A percentile compares a stretch with the other conserved stretches of the same genome.
phyloP scores from a whole-genome alignment of 495 filamentous ascomycete species.

The Neurospora sp. region DNA sequence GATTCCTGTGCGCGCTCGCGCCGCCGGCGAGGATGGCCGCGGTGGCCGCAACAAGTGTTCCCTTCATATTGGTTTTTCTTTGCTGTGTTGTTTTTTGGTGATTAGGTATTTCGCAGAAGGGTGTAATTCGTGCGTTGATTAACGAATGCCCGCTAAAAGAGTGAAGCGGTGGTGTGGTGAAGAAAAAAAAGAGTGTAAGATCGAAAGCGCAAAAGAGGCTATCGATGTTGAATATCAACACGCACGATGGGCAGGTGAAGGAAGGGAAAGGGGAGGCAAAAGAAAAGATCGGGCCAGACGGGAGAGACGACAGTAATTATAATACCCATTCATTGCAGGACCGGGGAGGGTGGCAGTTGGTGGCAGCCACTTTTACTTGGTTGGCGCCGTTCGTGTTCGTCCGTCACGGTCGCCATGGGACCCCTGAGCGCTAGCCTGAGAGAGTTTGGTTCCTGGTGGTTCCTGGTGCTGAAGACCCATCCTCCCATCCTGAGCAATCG shows the following conservation, averaged over 20 bases:
- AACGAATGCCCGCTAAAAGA: conserved; percentile 95
- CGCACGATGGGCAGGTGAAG: conserved; percentile 33
- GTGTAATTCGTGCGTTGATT: conserved; percentile 8
- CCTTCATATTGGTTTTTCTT: conserved; percentile 43
- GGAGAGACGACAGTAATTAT: conserved; percentile 8
- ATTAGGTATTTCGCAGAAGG: conserved; percentile 5
- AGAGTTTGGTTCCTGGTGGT: neutral
- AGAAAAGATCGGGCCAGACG: conserved; percentile 5
- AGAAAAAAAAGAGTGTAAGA: conserved; percentile 29
- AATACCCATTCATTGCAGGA: conserved; percentile 3
- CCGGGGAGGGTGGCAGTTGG: conserved; percentile 12
- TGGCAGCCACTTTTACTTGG: conserved; percentile 6
- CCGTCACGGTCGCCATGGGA: neutral
- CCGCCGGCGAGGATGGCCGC: conserved; percentile 56
- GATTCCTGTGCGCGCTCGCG: conserved; percentile 45
- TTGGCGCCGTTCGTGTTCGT: conserved; percentile 12
- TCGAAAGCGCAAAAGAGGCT: conserved; percentile 43
- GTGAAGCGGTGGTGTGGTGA: conserved; percentile 76
- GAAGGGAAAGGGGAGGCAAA: conserved; percentile 29
- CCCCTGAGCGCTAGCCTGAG: neutral
- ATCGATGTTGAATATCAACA: conserved; percentile 41
- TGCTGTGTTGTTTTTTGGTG: conserved; percentile 8
- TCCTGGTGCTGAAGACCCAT: neutral
- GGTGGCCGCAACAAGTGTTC: conserved; percentile 45
- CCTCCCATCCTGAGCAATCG: neutral